These are phyloP conservation scores for Geranium brycei DNA, from an alignment of 345 rosid species.

Conservation along the genomic window DNA sequence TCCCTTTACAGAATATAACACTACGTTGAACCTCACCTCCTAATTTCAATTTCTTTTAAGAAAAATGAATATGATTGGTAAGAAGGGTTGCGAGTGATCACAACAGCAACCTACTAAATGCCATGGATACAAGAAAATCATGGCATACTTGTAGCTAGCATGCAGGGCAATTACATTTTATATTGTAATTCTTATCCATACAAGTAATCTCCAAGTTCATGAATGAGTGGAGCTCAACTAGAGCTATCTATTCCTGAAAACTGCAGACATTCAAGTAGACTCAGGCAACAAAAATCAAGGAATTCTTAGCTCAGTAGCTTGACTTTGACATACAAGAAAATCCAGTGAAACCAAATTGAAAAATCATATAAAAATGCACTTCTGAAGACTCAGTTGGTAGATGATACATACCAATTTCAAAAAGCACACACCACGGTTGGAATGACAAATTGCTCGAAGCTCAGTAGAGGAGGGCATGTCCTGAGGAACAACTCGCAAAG, in stretches of 20 bases:
- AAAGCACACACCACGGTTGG: slow-evolving; percentile 72
- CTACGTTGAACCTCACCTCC: background rate
- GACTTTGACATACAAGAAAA: too few relatives aligned
- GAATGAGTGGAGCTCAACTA: background rate
- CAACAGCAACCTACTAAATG: background rate
- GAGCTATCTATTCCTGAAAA: background rate
- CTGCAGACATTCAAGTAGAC: background rate
- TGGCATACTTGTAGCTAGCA: background rate
- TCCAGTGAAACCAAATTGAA: too few relatives aligned
- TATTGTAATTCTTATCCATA: background rate
- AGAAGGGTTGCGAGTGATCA: background rate
- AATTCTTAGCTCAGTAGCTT: background rate
- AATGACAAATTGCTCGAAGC: slow-evolving; percentile 59
- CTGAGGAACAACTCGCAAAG: slow-evolving; percentile 38
- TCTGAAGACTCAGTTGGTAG: too few relatives aligned
- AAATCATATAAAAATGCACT: too few relatives aligned
- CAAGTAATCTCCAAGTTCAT: background rate
- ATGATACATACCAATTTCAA: slow-evolving; percentile 43
- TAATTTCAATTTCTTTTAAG: background rate
- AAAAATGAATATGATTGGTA: background rate
- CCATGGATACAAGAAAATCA: background rate
- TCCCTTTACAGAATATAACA: background rate
- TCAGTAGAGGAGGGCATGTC: slow-evolving; percentile 29
- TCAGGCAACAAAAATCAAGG: background rate
- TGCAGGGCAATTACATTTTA: background rate